Evolutionary conservation across 768 basidiomycete species (phyloP), one percentile per base, ranked within the genome.

Genomic region (Sarcodon sp.): DNA sequence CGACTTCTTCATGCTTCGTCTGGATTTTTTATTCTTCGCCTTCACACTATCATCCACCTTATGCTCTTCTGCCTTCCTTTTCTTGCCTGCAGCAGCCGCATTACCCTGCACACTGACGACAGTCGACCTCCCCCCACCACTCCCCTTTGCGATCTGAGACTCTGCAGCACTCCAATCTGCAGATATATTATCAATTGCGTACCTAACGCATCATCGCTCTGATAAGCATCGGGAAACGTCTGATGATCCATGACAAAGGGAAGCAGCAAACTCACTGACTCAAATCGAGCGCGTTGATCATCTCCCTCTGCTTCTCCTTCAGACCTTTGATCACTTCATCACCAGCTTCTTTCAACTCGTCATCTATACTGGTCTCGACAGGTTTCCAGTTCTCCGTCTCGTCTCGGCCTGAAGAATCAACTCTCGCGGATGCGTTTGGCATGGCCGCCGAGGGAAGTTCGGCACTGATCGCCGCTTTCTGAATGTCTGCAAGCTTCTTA

Each of bases 231-330:
- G 39, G 27, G 12, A 43, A 38, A 33, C n/a, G 16, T 34, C 48
- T n/a, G 15, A 7, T 15, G 21, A 21, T 41, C 33, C 41, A 36
- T 21, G n/a, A 18, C 39, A 15, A 27, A 35, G 39, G 38, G 36
- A 16, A 41, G 33, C 16, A 34, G 33, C 38, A 45, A 43, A 72
- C 88, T 75, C 60, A 97, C 91, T 84, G 83, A 66, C 72, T 77
- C 51, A 97, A 65, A 66, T 97, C 91, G 32, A 99, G 72, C 16
- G 87, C 76, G 54, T 89, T 80, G 44, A 98, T 80, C 72, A 97
- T 79, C 63, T 86, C 84, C 18, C 83, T 72, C 65, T 97, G 92
- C 62, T 83, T 76, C 65, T 84, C 82, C 32, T 67, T 62, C 54
- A 77, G 64, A 49, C 55, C 55, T 44, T 59, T 64, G 41, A 82